Evolutionary conservation across 352 stramenopile species (phyloP).

Genomic region (Thraustochytrium aureum): DNA sequence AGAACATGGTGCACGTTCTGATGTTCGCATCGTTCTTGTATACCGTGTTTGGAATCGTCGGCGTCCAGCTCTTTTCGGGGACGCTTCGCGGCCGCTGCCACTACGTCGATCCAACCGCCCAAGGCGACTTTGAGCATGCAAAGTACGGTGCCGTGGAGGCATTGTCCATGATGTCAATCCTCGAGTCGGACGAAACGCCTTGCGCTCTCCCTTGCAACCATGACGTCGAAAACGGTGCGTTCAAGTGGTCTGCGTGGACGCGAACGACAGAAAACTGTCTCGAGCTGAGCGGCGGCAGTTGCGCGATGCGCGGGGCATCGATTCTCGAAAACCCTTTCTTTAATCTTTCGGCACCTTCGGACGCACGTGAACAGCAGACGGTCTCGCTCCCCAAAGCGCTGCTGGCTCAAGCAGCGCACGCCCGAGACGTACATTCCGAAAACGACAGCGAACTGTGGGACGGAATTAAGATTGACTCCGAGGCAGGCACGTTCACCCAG

Average conservation of each 20-base stretch:
- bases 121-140: slow-evolving; percentile 56
- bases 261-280: slow-evolving; percentile 14
- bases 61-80: slow-evolving; percentile 78
- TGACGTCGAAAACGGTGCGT: background rate
- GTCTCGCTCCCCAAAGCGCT: background rate
- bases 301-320: background rate
- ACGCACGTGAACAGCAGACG: background rate
- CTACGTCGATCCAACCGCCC: slow-evolving; percentile 64
- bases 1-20: slow-evolving; percentile 78
- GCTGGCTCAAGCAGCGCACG: too few species aligned
- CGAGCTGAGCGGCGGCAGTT: background rate
- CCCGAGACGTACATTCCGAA: too few species aligned
- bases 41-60: slow-evolving; percentile 83
- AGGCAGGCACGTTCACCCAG: background rate
- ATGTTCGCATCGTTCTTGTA: slow-evolving; percentile 85
- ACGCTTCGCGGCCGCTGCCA: slow-evolving; percentile 61
- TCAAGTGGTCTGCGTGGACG: slow-evolving; percentile 37
- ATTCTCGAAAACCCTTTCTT: slow-evolving; percentile 16
- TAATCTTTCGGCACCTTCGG: background rate
- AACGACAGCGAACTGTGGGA: background rate
- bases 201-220: slow-evolving; percentile 30
- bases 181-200: slow-evolving; percentile 43
- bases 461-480: background rate
- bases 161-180: slow-evolving; percentile 62
- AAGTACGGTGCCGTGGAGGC: slow-evolving; percentile 63